phyloP scores from a whole-genome alignment of 2,329 filamentous ascomycete genomes.

The Clonostachys rosea region DNA sequence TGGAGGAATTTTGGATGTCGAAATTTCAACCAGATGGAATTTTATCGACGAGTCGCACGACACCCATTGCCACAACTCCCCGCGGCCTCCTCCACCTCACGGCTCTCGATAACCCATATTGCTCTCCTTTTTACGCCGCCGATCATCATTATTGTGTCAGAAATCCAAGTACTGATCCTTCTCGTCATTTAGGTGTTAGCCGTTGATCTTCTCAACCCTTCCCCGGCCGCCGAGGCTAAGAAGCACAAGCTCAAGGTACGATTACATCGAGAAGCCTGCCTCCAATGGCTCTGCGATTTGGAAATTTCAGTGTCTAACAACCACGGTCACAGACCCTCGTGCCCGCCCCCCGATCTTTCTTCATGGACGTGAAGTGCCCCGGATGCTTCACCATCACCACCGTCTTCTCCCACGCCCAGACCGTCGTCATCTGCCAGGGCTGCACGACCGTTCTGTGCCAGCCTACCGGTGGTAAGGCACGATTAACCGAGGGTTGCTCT shows the following conservation, averaged over 20 bases:
- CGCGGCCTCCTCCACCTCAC: no score
- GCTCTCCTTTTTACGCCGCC: no score
- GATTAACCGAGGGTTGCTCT: constrained; percentile 99
- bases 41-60: background rate
- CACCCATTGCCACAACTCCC: background rate
- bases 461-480: constrained; percentile 97
- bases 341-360: constrained; percentile 96
- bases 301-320: constrained; percentile 6
- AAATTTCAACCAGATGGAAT: constrained; percentile 8
- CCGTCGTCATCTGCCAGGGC: constrained; percentile 99
- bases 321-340: constrained; percentile 68
- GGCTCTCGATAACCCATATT: no score
- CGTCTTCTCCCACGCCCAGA: constrained; percentile 99
- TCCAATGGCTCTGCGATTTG: background rate
- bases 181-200: constrained; percentile 79
- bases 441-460: constrained; percentile 99
- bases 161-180: no score
- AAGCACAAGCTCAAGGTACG: constrained; percentile 99
- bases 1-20: constrained; percentile 1
- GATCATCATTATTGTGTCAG: no score
- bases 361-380: constrained; percentile 99
- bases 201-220: constrained; percentile 99
- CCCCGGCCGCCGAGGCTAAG: constrained; percentile 93
- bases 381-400: constrained; percentile 99
- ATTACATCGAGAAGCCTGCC: constrained; percentile 7